Percentiles rank a stretch among this genome's conserved stretches.
phyloP scores from a whole-genome alignment of 257 asterid genomes.

The Schizonepeta tenuifolia region DNA sequence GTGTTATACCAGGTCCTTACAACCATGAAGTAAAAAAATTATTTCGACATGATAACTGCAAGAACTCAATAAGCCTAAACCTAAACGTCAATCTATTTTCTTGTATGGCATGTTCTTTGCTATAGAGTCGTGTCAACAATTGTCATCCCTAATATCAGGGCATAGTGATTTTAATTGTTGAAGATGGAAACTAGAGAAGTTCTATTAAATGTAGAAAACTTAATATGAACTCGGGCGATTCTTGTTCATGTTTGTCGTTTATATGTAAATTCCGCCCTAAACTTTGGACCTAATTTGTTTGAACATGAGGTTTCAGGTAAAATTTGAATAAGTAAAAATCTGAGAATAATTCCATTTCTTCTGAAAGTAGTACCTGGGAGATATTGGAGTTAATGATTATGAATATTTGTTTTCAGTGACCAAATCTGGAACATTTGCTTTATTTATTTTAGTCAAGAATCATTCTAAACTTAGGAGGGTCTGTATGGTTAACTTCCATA shows the following conservation, averaged over 20 bases:
- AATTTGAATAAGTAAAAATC: background rate
- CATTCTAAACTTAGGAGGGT: background rate
- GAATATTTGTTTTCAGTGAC: background rate
- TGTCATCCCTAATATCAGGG: background rate
- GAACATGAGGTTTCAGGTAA: background rate
- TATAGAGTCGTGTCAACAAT: background rate
- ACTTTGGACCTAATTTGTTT: background rate
- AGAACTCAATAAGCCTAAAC: background rate
- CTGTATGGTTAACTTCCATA: background rate
- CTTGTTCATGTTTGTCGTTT: background rate
- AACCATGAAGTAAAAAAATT: background rate
- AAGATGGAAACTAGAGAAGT: background rate
- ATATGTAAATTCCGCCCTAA: background rate
- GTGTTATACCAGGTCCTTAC: background rate
- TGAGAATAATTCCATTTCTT: conserved; percentile 2
- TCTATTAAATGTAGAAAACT: background rate
- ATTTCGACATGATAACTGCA: background rate
- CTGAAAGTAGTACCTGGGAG: background rate
- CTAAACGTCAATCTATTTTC: background rate
- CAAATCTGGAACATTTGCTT: background rate
- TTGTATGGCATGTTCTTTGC: background rate
- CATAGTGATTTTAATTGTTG: background rate
- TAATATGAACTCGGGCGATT: background rate
- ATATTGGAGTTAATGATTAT: background rate
- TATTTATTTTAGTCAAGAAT: background rate